Evolutionary conservation across 2,329 filamentous ascomycete genomes (phyloP).

Genomic region (Metarhizium robertsii): DNA sequence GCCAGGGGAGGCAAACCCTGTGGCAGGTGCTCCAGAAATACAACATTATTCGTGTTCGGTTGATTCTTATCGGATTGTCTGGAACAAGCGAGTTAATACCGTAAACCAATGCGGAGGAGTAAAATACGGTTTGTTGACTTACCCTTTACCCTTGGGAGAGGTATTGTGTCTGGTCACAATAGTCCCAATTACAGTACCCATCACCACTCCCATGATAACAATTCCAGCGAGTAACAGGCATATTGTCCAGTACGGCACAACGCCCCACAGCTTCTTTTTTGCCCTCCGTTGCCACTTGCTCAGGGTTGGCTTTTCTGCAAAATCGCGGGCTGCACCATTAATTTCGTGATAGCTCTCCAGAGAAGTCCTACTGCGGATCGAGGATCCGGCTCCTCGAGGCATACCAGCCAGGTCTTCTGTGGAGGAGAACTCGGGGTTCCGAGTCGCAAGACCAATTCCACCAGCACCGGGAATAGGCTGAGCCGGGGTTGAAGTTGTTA

Average conservation of each 20-base stretch:
- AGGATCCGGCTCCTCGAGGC: slow-evolving; percentile 34
- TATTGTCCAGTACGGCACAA: slow-evolving; percentile 54
- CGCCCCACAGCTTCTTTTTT: slow-evolving; percentile 45
- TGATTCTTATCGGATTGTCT: slow-evolving; percentile 17
- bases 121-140: slow-evolving; percentile 5
- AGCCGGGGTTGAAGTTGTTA: background rate
- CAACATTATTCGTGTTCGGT: slow-evolving; percentile 35
- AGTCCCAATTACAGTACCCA: slow-evolving; percentile 40
- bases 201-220: slow-evolving; percentile 43
- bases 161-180: slow-evolving; percentile 11
- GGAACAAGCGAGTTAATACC: slow-evolving; percentile 2
- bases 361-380: slow-evolving; percentile 37
- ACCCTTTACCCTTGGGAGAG: slow-evolving; percentile 14
- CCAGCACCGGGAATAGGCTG: slow-evolving; percentile 45
- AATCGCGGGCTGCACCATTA: slow-evolving; percentile 36
- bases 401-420: slow-evolving; percentile 40
- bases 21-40: slow-evolving; percentile 40
- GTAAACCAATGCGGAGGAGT: background rate
- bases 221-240: slow-evolving; percentile 38
- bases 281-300: slow-evolving; percentile 45
- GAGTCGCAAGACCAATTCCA: slow-evolving; percentile 50
- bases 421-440: slow-evolving; percentile 54
- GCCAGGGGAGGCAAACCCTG: slow-evolving; percentile 41
- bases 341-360: slow-evolving; percentile 40
- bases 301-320: slow-evolving; percentile 38